These are phyloP conservation scores for Silene noctiflora DNA, from an alignment of 179 eudicot genomes.

Conservation along the genomic window DNA sequence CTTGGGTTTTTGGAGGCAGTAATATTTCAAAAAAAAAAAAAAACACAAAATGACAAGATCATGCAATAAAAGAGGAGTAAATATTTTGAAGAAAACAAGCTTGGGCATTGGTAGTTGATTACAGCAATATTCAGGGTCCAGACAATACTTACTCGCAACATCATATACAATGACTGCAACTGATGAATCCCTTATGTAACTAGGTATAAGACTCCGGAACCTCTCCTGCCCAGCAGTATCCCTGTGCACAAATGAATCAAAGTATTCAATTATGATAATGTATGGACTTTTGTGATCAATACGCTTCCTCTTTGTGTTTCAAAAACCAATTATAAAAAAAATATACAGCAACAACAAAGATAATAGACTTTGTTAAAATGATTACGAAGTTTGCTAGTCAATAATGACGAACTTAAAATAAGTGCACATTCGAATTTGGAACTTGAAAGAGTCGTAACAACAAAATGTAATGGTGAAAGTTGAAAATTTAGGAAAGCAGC, in stretches of 20 bases:
- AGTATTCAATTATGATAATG: not conserved
- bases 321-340: not conserved
- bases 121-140: not conserved
- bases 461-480: not conserved
- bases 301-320: not conserved
- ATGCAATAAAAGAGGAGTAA: not conserved
- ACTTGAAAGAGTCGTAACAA: not conserved
- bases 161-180: constrained; percentile 74
- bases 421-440: not conserved
- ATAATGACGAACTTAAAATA: not conserved
- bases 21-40: not conserved
- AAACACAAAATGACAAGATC: not conserved
- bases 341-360: not conserved
- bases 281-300: not conserved
- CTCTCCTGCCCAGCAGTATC: constrained; percentile 84
- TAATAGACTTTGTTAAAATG: not conserved
- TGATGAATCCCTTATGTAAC: constrained; percentile 75
- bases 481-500: constrained; percentile 1
- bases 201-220: constrained; percentile 77
- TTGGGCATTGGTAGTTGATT: constrained; percentile 1
- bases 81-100: not conserved
- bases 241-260: constrained; percentile 31
- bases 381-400: not conserved
- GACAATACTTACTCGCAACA: constrained; percentile 58
- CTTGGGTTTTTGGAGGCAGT: no score